Conservation (phyloP, 768 basidiomycete species). For the Zangia roseola region DNA sequence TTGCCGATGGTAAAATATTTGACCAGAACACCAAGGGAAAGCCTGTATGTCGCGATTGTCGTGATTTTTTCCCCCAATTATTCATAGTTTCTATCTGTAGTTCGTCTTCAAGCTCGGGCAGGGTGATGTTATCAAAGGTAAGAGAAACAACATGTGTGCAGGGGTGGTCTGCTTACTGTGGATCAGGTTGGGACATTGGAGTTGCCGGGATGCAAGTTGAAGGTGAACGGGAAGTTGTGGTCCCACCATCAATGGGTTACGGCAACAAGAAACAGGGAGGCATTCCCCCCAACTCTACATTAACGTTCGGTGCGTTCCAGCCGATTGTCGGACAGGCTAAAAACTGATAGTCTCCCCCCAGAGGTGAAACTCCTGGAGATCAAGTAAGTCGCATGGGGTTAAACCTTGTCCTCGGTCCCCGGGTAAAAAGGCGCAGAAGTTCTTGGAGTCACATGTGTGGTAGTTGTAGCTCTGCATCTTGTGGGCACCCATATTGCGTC, state of each 20-base stretch:
- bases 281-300: conserved; percentile 80
- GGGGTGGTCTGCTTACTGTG: conserved; percentile 1
- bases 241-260: conserved; percentile 71
- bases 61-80: background rate
- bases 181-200: conserved; percentile 85
- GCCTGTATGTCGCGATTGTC: conserved; percentile 54
- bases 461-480: conserved; percentile 18
- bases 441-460: conserved; percentile 17
- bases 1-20: conserved; percentile 71
- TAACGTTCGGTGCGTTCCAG: conserved; percentile 68
- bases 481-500: conserved; percentile 17
- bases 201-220: conserved; percentile 89
- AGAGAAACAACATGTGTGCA: conserved; percentile 6
- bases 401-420: conserved; percentile 11
- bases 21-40: conserved; percentile 84
- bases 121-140: conserved; percentile 92
- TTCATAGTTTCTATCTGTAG: conserved; percentile 32
- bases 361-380: conserved; percentile 73
- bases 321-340: background rate
- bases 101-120: conserved; percentile 79
- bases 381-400: conserved; percentile 42
- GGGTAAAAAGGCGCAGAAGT: conserved; percentile 4
- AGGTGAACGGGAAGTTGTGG: conserved; percentile 79
- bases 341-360: conserved; percentile 30
- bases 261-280: conserved; percentile 57